A percentile compares a stretch with the other conserved stretches of the same genome.
These are phyloP conservation scores for Geotrichum citri-aurantii DNA, from an alignment of 1,139 yeast genomes.

Conservation along the genomic window DNA sequence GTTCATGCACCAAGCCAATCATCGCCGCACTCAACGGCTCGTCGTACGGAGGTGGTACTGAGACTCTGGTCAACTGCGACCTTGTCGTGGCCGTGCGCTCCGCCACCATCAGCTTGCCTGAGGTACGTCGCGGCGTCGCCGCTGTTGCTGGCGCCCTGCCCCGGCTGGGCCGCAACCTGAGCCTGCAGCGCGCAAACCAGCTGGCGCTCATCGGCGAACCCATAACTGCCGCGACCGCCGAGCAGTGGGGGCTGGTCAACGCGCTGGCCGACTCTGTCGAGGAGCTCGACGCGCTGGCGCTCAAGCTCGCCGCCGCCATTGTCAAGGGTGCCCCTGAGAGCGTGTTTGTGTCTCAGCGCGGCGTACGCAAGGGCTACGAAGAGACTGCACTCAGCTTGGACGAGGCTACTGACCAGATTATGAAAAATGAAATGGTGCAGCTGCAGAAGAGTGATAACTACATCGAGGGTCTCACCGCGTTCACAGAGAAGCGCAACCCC, in stretches of 20 bases:
- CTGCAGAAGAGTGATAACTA: conserved; percentile 12
- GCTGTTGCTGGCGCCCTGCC: conserved; percentile 35
- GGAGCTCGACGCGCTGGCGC: conserved; percentile 29
- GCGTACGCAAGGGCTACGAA: conserved; percentile 29
- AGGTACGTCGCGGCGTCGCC: conserved; percentile 32
- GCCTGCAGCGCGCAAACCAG: conserved; percentile 31
- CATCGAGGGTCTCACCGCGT: conserved; percentile 23
- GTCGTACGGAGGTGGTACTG: conserved; percentile 35
- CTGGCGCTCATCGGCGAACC: conserved; percentile 33
- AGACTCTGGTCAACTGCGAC: conserved; percentile 32
- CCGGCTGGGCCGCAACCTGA: conserved; percentile 28
- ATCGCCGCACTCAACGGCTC: conserved; percentile 34
- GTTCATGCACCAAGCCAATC: conserved; percentile 30
- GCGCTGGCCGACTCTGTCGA: conserved; percentile 24
- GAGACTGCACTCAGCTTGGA: conserved; percentile 22
- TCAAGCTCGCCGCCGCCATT: conserved; percentile 28
- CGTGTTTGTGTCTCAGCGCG: conserved; percentile 26
- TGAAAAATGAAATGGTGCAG: not conserved
- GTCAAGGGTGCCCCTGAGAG: conserved; percentile 32
- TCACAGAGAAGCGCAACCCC: conserved; percentile 30
- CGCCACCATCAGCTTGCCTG: conserved; percentile 32
- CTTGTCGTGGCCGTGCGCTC: conserved; percentile 30
- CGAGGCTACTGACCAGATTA: conserved; percentile 3
- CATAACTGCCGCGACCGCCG: conserved; percentile 28
- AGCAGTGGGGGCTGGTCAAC: conserved; percentile 32